Conservation (phyloP, 176 grass and related monocot species). For the Eleusine indica region DNA sequence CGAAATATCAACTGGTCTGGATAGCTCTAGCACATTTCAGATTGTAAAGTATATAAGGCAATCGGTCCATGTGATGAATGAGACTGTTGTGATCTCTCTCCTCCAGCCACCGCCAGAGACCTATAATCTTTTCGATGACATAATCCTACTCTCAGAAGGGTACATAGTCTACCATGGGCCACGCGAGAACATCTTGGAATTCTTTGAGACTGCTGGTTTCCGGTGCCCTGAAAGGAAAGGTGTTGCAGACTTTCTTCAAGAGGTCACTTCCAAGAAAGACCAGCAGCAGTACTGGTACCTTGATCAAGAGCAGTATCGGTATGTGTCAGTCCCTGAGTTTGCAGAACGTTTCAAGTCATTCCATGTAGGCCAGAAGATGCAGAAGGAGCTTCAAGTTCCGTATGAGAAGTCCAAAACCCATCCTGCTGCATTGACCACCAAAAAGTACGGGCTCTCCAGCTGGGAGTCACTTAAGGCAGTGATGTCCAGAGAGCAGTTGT, state of each 20-base stretch:
- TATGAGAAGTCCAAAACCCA: conserved; percentile 46
- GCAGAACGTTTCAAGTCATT: conserved; percentile 48
- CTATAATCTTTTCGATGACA: conserved; percentile 71
- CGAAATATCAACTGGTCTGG: conserved; percentile 79
- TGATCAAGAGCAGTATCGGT: conserved; percentile 40
- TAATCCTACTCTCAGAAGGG: conserved; percentile 69
- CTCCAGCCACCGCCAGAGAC: conserved; percentile 82
- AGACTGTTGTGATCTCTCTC: conserved; percentile 69
- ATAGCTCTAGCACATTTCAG: conserved; percentile 78
- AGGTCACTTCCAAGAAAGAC: conserved; percentile 71
- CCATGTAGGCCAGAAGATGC: conserved; percentile 46
- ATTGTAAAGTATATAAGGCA: conserved; percentile 67
- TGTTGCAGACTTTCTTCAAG: conserved; percentile 69
- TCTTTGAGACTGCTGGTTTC: conserved; percentile 62
- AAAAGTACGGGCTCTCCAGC: conserved; percentile 43
- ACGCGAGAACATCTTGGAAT: conserved; percentile 57
- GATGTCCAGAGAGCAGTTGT: conserved; percentile 46
- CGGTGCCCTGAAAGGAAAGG: conserved; percentile 70
- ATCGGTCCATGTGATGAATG: conserved; percentile 66
- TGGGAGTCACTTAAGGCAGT: conserved; percentile 57
- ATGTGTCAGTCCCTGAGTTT: conserved; percentile 51
- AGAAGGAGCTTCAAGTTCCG: conserved; percentile 48
- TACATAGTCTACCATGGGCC: conserved; percentile 73
- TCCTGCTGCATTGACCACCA: conserved; percentile 49
- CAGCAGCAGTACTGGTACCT: conserved; percentile 63